A percentile compares a stretch with the other conserved stretches of the same genome.
phyloP scores from a whole-genome alignment of 305 asterid genomes.

The Plantago rigida region DNA sequence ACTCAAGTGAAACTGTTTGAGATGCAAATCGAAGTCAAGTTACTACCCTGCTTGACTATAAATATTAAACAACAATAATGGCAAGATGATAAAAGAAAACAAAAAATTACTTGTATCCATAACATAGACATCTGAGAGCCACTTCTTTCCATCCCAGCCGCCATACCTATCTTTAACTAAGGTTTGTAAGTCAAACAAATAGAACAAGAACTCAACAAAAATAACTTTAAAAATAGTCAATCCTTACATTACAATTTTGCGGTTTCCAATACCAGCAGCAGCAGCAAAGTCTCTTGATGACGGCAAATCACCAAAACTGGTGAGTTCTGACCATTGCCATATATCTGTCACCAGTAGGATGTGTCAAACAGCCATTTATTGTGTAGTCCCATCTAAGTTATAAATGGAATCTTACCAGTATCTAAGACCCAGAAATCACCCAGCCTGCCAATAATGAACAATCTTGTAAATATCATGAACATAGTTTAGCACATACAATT shows the following conservation, averaged over 20 bases:
- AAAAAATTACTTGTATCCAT: slow-evolving; percentile 69
- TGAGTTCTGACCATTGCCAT: slow-evolving; percentile 98
- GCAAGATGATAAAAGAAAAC: slow-evolving; percentile 19
- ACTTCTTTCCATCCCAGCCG: slow-evolving; percentile 97
- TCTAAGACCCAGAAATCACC: slow-evolving; percentile 99
- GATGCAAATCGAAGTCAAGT: slow-evolving; percentile 24
- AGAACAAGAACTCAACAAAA: slow-evolving; percentile 19
- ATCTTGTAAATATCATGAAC: slow-evolving; percentile 26
- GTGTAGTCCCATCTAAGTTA: slow-evolving; percentile 13
- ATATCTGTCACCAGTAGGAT: slow-evolving; percentile 44
- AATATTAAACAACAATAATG: slow-evolving; percentile 1
- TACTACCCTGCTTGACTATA: slow-evolving; percentile 7
- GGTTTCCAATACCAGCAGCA: slow-evolving; percentile 78
- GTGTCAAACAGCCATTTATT: slow-evolving; percentile 18
- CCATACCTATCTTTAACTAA: slow-evolving; percentile 64
- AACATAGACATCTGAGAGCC: slow-evolving; percentile 87
- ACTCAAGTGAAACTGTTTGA: slow-evolving; percentile 80
- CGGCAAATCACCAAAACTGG: slow-evolving; percentile 94
- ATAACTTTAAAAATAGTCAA: slow-evolving; percentile 15
- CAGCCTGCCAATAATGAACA: slow-evolving; percentile 48
- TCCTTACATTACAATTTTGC: slow-evolving; percentile 77
- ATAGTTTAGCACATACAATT: slow-evolving; percentile 17
- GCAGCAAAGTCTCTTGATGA: slow-evolving; percentile 93
- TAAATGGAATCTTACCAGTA: slow-evolving; percentile 55
- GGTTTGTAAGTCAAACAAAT: slow-evolving; percentile 21